Evolutionary conservation across 2,329 filamentous ascomycete species (phyloP).

Genomic region (Rosellinia necatrix): DNA sequence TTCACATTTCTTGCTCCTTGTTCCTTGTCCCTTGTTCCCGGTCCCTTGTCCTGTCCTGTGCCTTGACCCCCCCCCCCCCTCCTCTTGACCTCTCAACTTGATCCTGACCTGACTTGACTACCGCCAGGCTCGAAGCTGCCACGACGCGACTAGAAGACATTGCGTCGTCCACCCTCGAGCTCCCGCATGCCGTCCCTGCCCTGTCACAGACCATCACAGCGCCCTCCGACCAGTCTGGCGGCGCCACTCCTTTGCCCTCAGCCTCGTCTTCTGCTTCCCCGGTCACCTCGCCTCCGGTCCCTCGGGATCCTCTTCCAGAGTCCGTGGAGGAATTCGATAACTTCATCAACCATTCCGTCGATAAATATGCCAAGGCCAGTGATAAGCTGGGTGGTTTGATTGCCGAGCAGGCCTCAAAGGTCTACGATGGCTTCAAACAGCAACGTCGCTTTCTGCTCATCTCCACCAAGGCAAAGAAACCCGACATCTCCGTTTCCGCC

Average conservation of each 20-base stretch:
- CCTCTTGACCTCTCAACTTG: too few relatives aligned
- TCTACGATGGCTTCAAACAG: constrained; percentile 72
- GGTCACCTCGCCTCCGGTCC: constrained; percentile 42
- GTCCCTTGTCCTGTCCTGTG: too few relatives aligned
- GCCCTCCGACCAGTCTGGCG: constrained; percentile 41
- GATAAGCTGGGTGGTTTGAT: constrained; percentile 77
- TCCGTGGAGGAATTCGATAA: constrained; percentile 87
- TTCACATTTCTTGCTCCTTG: too few relatives aligned
- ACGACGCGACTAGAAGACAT: constrained; percentile 97
- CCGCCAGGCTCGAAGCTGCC: constrained; percentile 86
- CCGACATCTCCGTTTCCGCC: constrained; percentile 62
- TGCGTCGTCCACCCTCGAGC: constrained; percentile 73
- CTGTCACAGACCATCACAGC: constrained; percentile 48
- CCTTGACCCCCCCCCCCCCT: too few relatives aligned
- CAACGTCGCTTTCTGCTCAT: constrained; percentile 89
- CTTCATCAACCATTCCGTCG: constrained; percentile 74
- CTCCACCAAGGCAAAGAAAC: constrained; percentile 90
- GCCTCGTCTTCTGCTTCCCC: constrained; percentile 27
- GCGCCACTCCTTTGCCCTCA: constrained; percentile 39
- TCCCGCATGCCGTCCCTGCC: constrained; percentile 56
- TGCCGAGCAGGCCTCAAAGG: constrained; percentile 71
- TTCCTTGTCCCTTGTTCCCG: too few relatives aligned
- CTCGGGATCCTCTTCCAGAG: constrained; percentile 67
- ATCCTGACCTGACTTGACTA: constrained; percentile 24
- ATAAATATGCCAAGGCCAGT: constrained; percentile 78